Evolutionary conservation across 2,329 filamentous ascomycete species (phyloP).

Genomic region (Trichoderma simmonsii): DNA sequence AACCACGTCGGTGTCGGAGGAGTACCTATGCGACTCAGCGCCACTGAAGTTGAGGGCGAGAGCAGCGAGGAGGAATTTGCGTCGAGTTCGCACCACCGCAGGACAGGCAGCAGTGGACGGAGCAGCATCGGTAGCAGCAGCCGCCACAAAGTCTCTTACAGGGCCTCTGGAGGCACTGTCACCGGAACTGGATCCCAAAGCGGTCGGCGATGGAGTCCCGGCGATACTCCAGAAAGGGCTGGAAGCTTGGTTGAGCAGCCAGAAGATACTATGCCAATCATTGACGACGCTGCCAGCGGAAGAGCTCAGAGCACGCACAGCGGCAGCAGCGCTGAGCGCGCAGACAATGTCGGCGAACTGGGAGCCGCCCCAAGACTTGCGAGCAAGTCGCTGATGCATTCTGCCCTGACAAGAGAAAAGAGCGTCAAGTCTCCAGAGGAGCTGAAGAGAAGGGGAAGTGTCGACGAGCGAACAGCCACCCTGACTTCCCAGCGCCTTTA

Average conservation of each 20-base stretch:
- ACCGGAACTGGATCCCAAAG: conserved; percentile 30
- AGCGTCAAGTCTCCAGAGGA: conserved; percentile 68
- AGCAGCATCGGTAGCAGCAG: conserved; percentile 59
- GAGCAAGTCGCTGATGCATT: conserved; percentile 56
- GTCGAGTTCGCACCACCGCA: conserved; percentile 53
- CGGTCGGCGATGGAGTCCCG: conserved; percentile 49
- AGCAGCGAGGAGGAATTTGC: conserved; percentile 68
- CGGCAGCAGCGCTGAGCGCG: conserved; percentile 57
- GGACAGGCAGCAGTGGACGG: conserved; percentile 72
- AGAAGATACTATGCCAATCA: conserved; percentile 26
- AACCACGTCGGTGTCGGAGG: conserved; percentile 74
- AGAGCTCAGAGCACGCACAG: conserved; percentile 51
- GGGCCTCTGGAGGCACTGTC: conserved; percentile 46
- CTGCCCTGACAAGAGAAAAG: conserved; percentile 60
- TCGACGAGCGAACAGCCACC: conserved; percentile 77
- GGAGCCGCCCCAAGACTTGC: conserved; percentile 49
- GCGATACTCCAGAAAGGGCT: conserved; percentile 53
- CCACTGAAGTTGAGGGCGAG: conserved; percentile 90
- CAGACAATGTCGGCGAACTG: conserved; percentile 59
- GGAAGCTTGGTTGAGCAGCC: conserved; percentile 50
- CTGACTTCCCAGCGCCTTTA: conserved; percentile 72
- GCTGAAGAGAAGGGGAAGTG: conserved; percentile 71
- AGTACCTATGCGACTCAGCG: conserved; percentile 86
- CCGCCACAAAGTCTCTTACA: conserved; percentile 47
- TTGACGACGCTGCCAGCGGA: conserved; percentile 45